Conservation (phyloP, 257 asterid species). For the Dorcoceras hygrometricum region DNA sequence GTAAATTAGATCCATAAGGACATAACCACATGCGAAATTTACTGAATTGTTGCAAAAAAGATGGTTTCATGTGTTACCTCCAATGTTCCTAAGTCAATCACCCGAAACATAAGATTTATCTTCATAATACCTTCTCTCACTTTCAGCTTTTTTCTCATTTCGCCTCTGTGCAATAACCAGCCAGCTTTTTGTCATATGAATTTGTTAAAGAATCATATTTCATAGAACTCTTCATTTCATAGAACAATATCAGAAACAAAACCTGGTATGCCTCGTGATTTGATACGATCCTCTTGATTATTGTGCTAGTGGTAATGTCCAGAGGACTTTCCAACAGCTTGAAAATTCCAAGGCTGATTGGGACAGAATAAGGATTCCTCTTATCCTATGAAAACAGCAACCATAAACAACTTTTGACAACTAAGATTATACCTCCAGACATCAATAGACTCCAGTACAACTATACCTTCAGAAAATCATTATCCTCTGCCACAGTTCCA, state of each 20-base stretch:
- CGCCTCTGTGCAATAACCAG: constrained; percentile 55
- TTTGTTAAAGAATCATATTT: constrained; percentile 19
- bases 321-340: constrained; percentile 79
- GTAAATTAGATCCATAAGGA: not conserved
- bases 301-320: constrained; percentile 89
- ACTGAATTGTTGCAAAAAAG: not conserved
- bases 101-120: constrained; percentile 65
- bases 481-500: constrained; percentile 81
- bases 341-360: constrained; percentile 64
- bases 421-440: constrained; percentile 9
- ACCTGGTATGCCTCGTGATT: constrained; percentile 96
- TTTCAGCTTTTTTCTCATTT: constrained; percentile 82
- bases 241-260: constrained; percentile 15
- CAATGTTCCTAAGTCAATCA: constrained; percentile 35
- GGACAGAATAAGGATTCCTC: constrained; percentile 70
- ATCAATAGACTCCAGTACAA: constrained; percentile 15
- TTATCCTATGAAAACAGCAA: constrained; percentile 48
- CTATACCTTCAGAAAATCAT: constrained; percentile 75
- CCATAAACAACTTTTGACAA: constrained; percentile 18
- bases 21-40: constrained; percentile 15
- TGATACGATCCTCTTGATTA: constrained; percentile 83
- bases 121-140: constrained; percentile 89
- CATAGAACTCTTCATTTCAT: constrained; percentile 3
- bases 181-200: constrained; percentile 19
- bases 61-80: constrained; percentile 33